Base-by-base conservation (phyloP, 2,329 filamentous ascomycete genomes). In the Clarireedia hainanense region DNA sequence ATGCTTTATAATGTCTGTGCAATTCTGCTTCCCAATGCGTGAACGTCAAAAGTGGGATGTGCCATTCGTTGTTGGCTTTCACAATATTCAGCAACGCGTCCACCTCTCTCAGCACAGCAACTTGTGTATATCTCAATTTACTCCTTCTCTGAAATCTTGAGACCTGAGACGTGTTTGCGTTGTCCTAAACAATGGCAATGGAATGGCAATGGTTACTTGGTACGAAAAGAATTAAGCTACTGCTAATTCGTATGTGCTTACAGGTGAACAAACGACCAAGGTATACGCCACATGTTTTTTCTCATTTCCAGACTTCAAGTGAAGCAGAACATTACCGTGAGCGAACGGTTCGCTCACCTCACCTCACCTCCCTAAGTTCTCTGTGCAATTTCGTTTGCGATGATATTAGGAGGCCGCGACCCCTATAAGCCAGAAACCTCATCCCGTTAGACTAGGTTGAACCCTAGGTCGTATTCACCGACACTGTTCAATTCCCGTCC, bases 21-120 rank as follows among this genome's bases (percentile, higher is more conserved):
- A 20, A 46, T 20, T 46, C 12, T 26, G 5, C 6, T 26, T 50
- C 45, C 20, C 37, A 55, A 37, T 55, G 46, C 47, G 42, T 55
- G 47, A 47, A 50, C 6, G 17, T 55, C 52, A 50, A 55, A 26
- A 50, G 47, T 55, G 52, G 52, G 52, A 55, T 55, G 26, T 17
- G 15, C 17, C 20, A 3, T 42, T 42, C 20, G 15, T 42, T 17
- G 39, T 42, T 9, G 20, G 20, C 39, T 15, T 42, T 20, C n/a
- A n/a, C n/a, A 20, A 17, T n/a, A 42, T n/a, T 42, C 45, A 47
- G 34, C 20, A 39, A 49, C 34, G 45, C 24, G 14, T 23, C 24
- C 14, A 27, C 12, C 47, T 17, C 36, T 50, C 40, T 20, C 24
- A 34, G 49, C 52, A 50, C 27, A 43, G 43, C 17, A 12, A 46